Base-by-base conservation (phyloP, 2,329 filamentous ascomycete species). In the Boeremia exigua region DNA sequence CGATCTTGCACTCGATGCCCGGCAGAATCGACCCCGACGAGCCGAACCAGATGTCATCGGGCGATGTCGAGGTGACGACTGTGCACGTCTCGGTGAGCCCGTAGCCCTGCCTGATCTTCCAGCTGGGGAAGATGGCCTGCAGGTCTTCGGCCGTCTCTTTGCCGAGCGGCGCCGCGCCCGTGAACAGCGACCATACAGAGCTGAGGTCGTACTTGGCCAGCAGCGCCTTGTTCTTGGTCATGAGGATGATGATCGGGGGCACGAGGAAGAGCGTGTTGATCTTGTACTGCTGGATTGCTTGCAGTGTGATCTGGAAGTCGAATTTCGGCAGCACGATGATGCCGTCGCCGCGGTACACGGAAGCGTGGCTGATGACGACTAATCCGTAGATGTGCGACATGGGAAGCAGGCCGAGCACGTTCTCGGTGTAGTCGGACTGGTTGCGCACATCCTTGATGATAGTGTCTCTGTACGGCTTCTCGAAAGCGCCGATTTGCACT, bases 311-410 rank as follows among this genome's bases (percentile, higher is more conserved):
- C n/a, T 81, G 79, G 42, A 94, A 81, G 45, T 94, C 90, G 67
- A 94, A 96, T 65, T 89, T 91, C 38, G 84, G 87, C 33, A 95
- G 80, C 5, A 94, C 82, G 47, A 95, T 81, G 9, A 88, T 81
- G 53, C 87, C 85, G 62, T 95, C 91, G 9, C 91, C 91, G 36
- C 88, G 84, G 69, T 87, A 94, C 2, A 86, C 79, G 25, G 82
- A 82, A 1, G 80, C 76, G 71, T 91, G 87, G 37, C 85, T 86
- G 56, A 92, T 85, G 14, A 92, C 85, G 5, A 92, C 85, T 32
- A 95, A 78, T 4, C 86, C 86, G 72, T 94, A 96, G 60, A 95
- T 95, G 67, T 96, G 91, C 62, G 88, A 92, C 68, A 92, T 86
- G 0, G 90, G 90, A 0, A 94, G 79, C n/a, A 94, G 79, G 5